phyloP scores from a whole-genome alignment of 441 rosid species.

The Adansonia rubrostipa region DNA sequence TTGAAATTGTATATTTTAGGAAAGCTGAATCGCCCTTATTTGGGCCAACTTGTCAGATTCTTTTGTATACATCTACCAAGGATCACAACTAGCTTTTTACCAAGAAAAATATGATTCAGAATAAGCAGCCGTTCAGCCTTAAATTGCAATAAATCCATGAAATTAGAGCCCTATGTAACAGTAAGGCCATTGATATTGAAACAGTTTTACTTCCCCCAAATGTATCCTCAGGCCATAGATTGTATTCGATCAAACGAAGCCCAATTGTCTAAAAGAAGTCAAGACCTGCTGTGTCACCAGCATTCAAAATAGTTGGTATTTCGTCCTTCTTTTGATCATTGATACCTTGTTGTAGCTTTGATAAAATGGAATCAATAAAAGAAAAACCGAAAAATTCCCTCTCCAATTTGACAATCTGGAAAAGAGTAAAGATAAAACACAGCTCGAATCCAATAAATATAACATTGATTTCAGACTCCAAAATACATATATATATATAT shows the following conservation, averaged over 20 bases:
- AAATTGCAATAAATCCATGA: constrained; percentile 13
- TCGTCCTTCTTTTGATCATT: constrained; percentile 42
- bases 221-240: constrained; percentile 46
- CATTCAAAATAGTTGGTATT: constrained; percentile 26
- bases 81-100: constrained; percentile 1
- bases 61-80: constrained; percentile 13
- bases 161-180: background rate
- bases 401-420: constrained; percentile 14
- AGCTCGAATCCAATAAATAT: background rate
- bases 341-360: constrained; percentile 43
- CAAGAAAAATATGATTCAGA: background rate
- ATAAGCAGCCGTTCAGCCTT: background rate
- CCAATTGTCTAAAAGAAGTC: constrained; percentile 25
- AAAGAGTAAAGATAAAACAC: background rate
- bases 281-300: constrained; percentile 41
- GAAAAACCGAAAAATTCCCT: constrained; percentile 24
- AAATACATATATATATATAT: too few relatives aligned
- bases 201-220: background rate
- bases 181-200: constrained; percentile 9
- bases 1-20: background rate
- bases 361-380: constrained; percentile 49
- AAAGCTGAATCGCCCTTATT: background rate
- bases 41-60: constrained; percentile 4
- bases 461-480: background rate
- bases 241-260: constrained; percentile 38